Base-by-base conservation (phyloP, 352 stramenopile species). In the Paralagenidium karlingii region DNA sequence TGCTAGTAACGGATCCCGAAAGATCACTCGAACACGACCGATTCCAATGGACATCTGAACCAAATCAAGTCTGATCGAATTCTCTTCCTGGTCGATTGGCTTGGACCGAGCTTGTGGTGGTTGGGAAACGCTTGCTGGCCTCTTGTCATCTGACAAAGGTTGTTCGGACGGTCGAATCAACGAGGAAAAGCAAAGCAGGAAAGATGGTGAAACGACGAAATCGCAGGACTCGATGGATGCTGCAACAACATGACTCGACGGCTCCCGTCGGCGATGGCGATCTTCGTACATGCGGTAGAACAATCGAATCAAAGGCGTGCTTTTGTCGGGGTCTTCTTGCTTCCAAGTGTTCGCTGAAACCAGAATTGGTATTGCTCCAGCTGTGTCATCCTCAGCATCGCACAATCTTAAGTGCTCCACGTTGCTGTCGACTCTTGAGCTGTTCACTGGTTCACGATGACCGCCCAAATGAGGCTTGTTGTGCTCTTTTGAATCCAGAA, bases 221-320 rank as follows among this genome's bases (percentile, higher is more conserved):
- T 81, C 63, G 8, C 60, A 28, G 33, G 44, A 63, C 6, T 75
- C 67, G 30, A 76, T 40, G 16, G 67, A 78, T 8, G 47, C 58
- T 7, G 64, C 61, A 16, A 81, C 24, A 16, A 76, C 32, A 24
- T 53, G 37, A 21, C 41, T 41, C 19, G 45, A 26, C 0, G n/a
- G n/a, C n/a, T n/a, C n/a, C n/a, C n/a, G n/a, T n/a, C n/a, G n/a
- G n/a, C 62, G 38, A 3, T 51, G 45, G 27, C 30, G 28, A 26
- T 76, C 66, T 18, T 47, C 58, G 27, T 80, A 80, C 48, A 76
- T 74, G 31, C 66, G 45, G 24, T 58, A 57, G 47, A 74, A 80
- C 15, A 48, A 28, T 3, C 60, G 59, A 8, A 75, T 3, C 16
- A 75, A 18, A 21, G 66, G 60, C 19, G 57, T 65, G 5, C 46